Evolutionary conservation across 108 stramenopile genomes (phyloP).

Genomic region (Stephanodiscus minutulus): DNA sequence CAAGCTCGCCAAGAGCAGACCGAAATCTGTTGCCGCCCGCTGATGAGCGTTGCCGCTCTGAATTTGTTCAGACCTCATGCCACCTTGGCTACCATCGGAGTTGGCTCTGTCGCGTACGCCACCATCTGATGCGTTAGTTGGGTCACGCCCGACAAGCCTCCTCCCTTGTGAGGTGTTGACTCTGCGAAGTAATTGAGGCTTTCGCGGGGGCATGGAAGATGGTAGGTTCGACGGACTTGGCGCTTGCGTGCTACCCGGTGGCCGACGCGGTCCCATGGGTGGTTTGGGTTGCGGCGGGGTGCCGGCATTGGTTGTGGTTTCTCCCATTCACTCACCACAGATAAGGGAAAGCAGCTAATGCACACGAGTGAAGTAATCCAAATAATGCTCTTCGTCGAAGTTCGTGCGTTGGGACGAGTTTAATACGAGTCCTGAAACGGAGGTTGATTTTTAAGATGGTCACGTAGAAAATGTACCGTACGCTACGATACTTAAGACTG

Average conservation of each 20-base stretch:
- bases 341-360: too few species aligned
- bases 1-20: conserved; percentile 38
- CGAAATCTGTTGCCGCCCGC: conserved; percentile 8
- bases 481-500: too few species aligned
- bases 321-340: too few species aligned
- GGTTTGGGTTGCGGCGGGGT: neutral
- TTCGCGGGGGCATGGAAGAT: neutral
- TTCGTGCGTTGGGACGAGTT: too few species aligned
- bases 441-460: too few species aligned
- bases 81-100: neutral
- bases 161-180: neutral
- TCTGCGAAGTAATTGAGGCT: neutral
- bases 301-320: neutral
- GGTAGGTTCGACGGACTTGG: neutral
- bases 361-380: too few species aligned
- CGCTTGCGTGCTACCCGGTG: neutral
- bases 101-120: neutral
- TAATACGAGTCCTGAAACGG: too few species aligned
- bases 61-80: neutral
- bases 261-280: neutral
- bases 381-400: too few species aligned
- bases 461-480: too few species aligned
- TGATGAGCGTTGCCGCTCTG: neutral
- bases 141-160: neutral
- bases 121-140: neutral